These are phyloP conservation scores for Colletotrichum scovillei DNA, from an alignment of 2,329 filamentous ascomycete genomes.

Conservation along the genomic window DNA sequence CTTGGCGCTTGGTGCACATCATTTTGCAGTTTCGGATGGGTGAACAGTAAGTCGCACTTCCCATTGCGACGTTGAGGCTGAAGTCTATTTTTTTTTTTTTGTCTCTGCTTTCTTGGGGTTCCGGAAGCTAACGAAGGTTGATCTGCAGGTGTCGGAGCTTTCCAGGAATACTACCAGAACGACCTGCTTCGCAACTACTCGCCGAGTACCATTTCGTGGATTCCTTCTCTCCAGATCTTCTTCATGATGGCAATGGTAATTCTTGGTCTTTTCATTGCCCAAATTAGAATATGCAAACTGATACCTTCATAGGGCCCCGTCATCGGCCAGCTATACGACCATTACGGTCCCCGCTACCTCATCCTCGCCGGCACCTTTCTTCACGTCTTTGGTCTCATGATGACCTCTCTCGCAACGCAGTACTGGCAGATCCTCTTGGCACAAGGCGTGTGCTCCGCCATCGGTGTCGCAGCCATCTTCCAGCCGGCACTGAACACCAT, in stretches of 20 bases:
- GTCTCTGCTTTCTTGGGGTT: neutral
- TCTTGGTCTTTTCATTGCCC: constrained; percentile 37
- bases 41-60: constrained; percentile 41
- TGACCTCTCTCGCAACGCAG: constrained; percentile 62
- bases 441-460: constrained; percentile 50
- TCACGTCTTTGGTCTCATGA: constrained; percentile 72
- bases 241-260: constrained; percentile 62
- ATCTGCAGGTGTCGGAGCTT: constrained; percentile 57
- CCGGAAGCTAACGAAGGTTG: constrained; percentile 2
- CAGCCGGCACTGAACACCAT: constrained; percentile 47
- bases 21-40: constrained; percentile 55
- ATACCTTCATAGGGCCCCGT: constrained; percentile 60
- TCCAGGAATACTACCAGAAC: constrained; percentile 68
- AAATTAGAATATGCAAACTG: neutral
- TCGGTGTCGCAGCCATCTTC: constrained; percentile 49
- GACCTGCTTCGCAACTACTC: constrained; percentile 60
- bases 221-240: constrained; percentile 66
- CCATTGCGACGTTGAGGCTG: constrained; percentile 1
- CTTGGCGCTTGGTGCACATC: constrained; percentile 53
- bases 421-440: constrained; percentile 55
- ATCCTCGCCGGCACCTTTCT: constrained; percentile 63
- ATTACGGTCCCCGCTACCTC: constrained; percentile 68
- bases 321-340: constrained; percentile 73
- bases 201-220: constrained; percentile 70
- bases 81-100: neutral